Percentiles rank a stretch among this genome's conserved stretches.
Conservation (phyloP, 257 asterid genomes). For the Plantago major region DNA sequence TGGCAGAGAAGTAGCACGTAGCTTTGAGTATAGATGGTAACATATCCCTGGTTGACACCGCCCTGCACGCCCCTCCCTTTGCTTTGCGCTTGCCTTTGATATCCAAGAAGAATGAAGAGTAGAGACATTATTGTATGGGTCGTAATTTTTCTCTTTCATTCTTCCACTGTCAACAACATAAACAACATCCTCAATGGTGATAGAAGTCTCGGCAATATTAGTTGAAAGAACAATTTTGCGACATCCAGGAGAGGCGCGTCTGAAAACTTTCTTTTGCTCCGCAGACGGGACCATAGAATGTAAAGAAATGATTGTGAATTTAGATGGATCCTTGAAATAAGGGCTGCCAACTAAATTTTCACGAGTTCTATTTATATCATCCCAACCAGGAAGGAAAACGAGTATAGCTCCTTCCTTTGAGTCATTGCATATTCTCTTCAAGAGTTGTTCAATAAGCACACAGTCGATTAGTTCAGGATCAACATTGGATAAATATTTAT, state of each 20-base stretch:
- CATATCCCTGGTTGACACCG: constrained; percentile 93
- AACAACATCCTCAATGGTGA: constrained; percentile 91
- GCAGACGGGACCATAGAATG: constrained; percentile 83
- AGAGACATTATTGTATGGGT: constrained; percentile 84
- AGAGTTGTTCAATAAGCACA: constrained; percentile 75
- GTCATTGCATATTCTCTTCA: constrained; percentile 64
- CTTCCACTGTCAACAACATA: constrained; percentile 91
- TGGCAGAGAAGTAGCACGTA: constrained; percentile 71
- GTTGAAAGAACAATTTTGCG: constrained; percentile 91
- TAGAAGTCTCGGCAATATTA: constrained; percentile 92
- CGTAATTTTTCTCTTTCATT: constrained; percentile 88
- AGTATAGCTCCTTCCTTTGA: constrained; percentile 81
- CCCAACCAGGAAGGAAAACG: constrained; percentile 97
- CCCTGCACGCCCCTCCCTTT: constrained; percentile 97
- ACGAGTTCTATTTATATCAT: constrained; percentile 69
- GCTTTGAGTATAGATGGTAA: constrained; percentile 84
- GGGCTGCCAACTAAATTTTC: constrained; percentile 58
- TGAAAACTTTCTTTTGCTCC: constrained; percentile 87
- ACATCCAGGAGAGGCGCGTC: constrained; percentile 63
- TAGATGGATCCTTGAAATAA: constrained; percentile 56
- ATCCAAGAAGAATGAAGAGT: constrained; percentile 94
- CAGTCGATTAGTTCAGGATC: constrained; percentile 70
- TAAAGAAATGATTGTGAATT: constrained; percentile 55
- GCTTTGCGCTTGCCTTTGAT: constrained; percentile 94
- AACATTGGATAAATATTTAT: constrained; percentile 57